Conservation (phyloP, 805 yeast species). For the Candida piceae region DNA sequence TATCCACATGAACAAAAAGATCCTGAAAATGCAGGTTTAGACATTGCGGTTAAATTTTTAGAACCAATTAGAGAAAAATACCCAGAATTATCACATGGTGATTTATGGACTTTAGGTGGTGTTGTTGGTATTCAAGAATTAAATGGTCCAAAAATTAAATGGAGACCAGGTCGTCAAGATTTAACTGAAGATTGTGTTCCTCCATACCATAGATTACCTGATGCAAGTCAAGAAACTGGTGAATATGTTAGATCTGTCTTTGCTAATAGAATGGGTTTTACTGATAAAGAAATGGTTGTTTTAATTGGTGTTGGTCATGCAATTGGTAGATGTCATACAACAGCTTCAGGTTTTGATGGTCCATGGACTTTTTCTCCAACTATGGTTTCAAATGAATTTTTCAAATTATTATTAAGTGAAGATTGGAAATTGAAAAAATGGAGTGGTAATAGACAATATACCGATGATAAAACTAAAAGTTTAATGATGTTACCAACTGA, state of each 20-base stretch:
- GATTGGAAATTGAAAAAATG: constrained; percentile 58
- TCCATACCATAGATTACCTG: constrained; percentile 47
- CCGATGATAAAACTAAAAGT: constrained; percentile 50
- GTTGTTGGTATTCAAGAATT: constrained; percentile 57
- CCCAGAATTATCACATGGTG: constrained; percentile 63
- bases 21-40: constrained; percentile 46
- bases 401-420: constrained; percentile 44
- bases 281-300: constrained; percentile 42
- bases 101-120: constrained; percentile 71
- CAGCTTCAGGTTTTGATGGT: constrained; percentile 76
- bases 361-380: constrained; percentile 88
- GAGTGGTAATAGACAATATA: constrained; percentile 60
- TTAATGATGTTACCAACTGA: constrained; percentile 60
- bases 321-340: constrained; percentile 43
- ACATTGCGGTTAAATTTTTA: constrained; percentile 50
- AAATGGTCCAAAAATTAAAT: constrained; percentile 58
- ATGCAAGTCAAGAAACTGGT: constrained; percentile 39
- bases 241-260: constrained; percentile 43
- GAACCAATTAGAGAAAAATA: constrained; percentile 48
- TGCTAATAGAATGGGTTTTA: constrained; percentile 39
- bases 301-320: constrained; percentile 44
- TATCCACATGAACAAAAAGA: constrained; percentile 46
- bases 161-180: constrained; percentile 51
- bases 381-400: constrained; percentile 70
- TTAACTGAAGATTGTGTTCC: constrained; percentile 32